Evolutionary conservation across 345 rosid genomes (phyloP).

Genomic region (Hibiscus syriacus): DNA sequence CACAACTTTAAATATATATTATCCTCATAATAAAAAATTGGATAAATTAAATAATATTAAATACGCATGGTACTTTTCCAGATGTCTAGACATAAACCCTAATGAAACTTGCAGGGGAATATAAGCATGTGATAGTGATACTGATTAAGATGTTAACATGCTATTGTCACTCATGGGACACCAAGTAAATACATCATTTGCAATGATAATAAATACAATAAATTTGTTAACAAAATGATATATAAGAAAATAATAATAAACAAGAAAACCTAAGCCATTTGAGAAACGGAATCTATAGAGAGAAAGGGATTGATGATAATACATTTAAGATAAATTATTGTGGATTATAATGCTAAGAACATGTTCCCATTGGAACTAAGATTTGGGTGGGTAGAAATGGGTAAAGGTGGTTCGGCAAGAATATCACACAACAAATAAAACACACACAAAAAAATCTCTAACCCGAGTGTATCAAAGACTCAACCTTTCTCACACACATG

Average conservation of each 20-base stretch:
- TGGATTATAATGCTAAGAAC: conserved; percentile 10
- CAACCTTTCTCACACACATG: too few relatives aligned
- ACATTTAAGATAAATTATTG: conserved; percentile 6
- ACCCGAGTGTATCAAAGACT: conserved; percentile 35
- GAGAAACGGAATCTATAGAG: background rate
- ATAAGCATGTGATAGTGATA: background rate
- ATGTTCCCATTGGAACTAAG: conserved; percentile 34
- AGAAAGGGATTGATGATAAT: background rate
- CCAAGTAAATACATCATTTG: background rate
- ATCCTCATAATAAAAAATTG: too few relatives aligned
- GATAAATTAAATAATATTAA: too few relatives aligned
- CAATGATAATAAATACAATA: too few relatives aligned
- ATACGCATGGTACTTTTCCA: too few relatives aligned
- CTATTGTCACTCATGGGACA: background rate
- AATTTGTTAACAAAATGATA: background rate
- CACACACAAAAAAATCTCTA: background rate
- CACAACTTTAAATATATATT: too few relatives aligned
- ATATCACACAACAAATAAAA: conserved; percentile 22
- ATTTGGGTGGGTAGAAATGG: conserved; percentile 82
- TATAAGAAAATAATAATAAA: too few relatives aligned
- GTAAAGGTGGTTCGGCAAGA: conserved; percentile 88
- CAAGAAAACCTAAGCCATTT: background rate
- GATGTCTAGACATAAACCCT: too few relatives aligned
- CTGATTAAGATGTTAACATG: background rate
- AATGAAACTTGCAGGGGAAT: background rate